Base-by-base conservation (phyloP, 2,329 filamentous ascomycete genomes). In the Colletotrichum noveboracense region DNA sequence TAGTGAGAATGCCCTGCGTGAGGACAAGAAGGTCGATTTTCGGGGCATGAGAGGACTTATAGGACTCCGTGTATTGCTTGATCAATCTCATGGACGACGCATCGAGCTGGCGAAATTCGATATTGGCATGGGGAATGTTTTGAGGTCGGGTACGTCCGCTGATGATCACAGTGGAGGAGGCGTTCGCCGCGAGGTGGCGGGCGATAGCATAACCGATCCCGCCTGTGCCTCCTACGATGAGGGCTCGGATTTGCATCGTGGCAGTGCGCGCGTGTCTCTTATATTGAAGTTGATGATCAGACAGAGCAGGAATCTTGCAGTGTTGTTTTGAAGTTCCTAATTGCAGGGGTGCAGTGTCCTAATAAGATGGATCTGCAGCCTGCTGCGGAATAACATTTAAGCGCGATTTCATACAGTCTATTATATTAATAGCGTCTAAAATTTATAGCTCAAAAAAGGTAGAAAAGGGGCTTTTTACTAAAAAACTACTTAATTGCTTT, bases 21-120 rank as follows among this genome's bases (percentile, higher is more conserved):
- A 87, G 79, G 69, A 87, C 79, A 3, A 87, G 83, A 2, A 85
- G 78, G 70, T 85, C 84, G n/a, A 87, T 75, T 8, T 81, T 80
- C 26, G 78, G 79, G 55, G 80, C 79, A 30, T 80, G 65, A 5
- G 48, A 61, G 3, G 73, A 67, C 28, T 81, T 84, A 78, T 78
- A 76, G 2, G 69, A 70, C 16, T 82, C 80, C 1, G 83, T 80
- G 71, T 83, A 84, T n/a, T 76, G 36, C 73, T 84, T 84, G 74
- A 85, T 84, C 9, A 71, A 56, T 34, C 78, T 77, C 83, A 85
- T 84, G 0, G 81, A 83, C 0, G 82, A 80, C 6, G 83, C 83
- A 48, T 85, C 83, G 1, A 84, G 78, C 1, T 70, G 72, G 1
- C 78, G 79, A 60, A 85, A 85, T 12, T 81, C 78, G 0, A 85